Evolutionary conservation across 495 filamentous ascomycete genomes (phyloP), one percentile per base, ranked within the genome.

Genomic region (Tetracladium setigerum): DNA sequence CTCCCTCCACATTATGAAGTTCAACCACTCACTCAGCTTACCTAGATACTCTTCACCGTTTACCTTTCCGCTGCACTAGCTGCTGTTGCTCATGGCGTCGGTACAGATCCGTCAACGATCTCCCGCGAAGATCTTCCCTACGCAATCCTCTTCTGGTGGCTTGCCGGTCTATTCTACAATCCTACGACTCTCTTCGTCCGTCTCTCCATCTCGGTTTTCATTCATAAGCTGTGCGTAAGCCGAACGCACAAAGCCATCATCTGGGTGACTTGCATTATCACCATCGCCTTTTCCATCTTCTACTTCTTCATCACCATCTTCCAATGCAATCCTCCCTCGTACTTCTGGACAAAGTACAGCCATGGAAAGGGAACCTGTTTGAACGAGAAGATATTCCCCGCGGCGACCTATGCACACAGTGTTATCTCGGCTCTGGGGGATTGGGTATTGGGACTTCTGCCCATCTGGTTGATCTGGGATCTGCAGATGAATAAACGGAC

Each of bases 251-350:
- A 56, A n/a, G 38, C 41, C 19, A 57, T 68, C 37, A 64, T 74
- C 32, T 64, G 67, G 45, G 49, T 34, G 9, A 54, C 53, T 15
- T 19, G 69, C 6, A 42, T 15, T 1, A 32, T 50, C 8, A 56
- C 58, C 30, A 46, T 58, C 38, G 16, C 46, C 6, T 55, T 62
- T 36, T 59, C 63, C 11, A 38, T 59, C 32, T 47, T 55, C 17
- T 67, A 61, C 42, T 68, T 69, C 58, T 67, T 71, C 49, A 19
- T 70, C 30, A 44, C 65, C 4, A 1, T 67, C 6, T 67, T 70
- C 34, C 66, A 67, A 52, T 70, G 68, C 59, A 44, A 18, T 0
- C 67, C 67, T 5, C 19, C 61, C 2, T 56, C 51, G 5, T 63
- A 62, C 46, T 71, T 70, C 46, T 72, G 68, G 62, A 37, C 44